Evolutionary conservation across 345 rosid species (phyloP).

Genomic region (Pelargonium nanum): DNA sequence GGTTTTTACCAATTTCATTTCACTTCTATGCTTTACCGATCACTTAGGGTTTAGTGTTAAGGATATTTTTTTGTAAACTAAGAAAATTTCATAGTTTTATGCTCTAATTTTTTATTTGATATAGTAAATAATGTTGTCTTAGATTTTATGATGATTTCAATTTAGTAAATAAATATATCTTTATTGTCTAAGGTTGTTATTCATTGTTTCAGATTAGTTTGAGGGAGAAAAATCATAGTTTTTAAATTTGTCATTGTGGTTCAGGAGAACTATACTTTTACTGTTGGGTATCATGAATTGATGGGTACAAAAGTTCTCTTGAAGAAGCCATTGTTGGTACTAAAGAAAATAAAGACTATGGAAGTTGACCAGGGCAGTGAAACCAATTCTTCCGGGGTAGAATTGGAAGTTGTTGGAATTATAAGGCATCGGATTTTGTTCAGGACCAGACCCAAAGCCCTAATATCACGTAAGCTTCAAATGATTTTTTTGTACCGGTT

Average conservation of each 20-base stretch:
- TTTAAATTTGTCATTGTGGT: neutral
- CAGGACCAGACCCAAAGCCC: slow-evolving; percentile 75
- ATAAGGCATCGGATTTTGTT: slow-evolving; percentile 68
- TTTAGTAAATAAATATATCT: no score
- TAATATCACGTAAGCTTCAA: slow-evolving; percentile 47
- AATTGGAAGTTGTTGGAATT: slow-evolving; percentile 58
- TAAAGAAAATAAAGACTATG: slow-evolving; percentile 49
- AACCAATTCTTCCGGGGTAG: slow-evolving; percentile 20
- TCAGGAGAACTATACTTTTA: slow-evolving; percentile 68
- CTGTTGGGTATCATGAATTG: slow-evolving; percentile 73
- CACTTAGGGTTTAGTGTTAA: no score
- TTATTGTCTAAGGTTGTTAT: no score
- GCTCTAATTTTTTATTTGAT: no score
- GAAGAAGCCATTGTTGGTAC: slow-evolving; percentile 61
- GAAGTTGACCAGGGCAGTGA: slow-evolving; percentile 17
- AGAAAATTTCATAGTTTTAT: no score
- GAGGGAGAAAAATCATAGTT: neutral
- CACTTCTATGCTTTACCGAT: neutral
- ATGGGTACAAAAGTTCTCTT: slow-evolving; percentile 44
- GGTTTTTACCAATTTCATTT: slow-evolving; percentile 25
- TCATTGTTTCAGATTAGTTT: no score
- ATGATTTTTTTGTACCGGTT: neutral
- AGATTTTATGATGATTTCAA: no score
- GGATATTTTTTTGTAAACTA: no score
- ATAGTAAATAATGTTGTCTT: no score